Conservation (phyloP, 768 basidiomycete genomes). For the Tricholoma matsutake region DNA sequence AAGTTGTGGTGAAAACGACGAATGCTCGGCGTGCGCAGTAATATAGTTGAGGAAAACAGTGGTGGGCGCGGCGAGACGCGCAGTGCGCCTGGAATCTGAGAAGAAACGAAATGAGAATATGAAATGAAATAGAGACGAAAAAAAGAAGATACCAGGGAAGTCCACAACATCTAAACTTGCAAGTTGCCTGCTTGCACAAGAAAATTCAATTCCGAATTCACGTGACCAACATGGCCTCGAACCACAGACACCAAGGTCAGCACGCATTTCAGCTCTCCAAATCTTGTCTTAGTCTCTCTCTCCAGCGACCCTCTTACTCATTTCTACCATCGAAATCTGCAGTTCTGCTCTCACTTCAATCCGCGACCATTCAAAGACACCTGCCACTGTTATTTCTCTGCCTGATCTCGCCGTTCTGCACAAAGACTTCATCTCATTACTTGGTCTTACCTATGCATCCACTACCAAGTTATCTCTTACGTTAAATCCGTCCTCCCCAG, state of each 20-base stretch:
- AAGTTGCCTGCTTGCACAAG: not conserved
- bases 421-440: slow-evolving; percentile 54
- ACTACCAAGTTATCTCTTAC: slow-evolving; percentile 62
- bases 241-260: slow-evolving; percentile 11
- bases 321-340: slow-evolving; percentile 35
- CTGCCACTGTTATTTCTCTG: slow-evolving; percentile 26
- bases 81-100: slow-evolving; percentile 38
- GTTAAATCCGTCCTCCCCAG: slow-evolving; percentile 55
- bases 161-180: slow-evolving; percentile 9
- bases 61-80: slow-evolving; percentile 24
- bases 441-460: slow-evolving; percentile 53
- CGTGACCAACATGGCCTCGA: slow-evolving; percentile 12
- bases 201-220: slow-evolving; percentile 10
- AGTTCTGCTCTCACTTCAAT: slow-evolving; percentile 32
- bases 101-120: slow-evolving; percentile 9
- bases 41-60: slow-evolving; percentile 3
- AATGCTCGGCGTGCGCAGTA: not conserved
- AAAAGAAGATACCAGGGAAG: not conserved
- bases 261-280: not conserved
- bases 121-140: not conserved
- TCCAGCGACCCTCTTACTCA: slow-evolving; percentile 32
- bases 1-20: slow-evolving; percentile 9
- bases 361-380: slow-evolving; percentile 12
- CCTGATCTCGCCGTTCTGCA: slow-evolving; percentile 39
- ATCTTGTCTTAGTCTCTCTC: not conserved